A percentile compares a stretch with the other conserved stretches of the same genome.
phyloP scores from a whole-genome alignment of 2,329 filamentous ascomycete species.

The Thyridium curvatum region DNA sequence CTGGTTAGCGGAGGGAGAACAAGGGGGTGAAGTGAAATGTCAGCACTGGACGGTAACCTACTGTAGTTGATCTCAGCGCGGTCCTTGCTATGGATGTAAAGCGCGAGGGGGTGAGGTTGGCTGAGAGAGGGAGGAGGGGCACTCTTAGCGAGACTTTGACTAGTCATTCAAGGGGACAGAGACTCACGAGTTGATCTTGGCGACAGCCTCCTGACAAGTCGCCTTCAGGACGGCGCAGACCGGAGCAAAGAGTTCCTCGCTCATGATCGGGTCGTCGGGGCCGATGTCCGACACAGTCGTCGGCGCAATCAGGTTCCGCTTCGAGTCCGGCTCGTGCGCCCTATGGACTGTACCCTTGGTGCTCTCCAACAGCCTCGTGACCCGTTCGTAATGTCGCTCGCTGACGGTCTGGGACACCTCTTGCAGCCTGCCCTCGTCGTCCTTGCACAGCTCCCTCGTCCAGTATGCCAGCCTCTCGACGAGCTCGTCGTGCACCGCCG shows the following conservation, averaged over 20 bases:
- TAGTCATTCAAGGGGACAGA: no score
- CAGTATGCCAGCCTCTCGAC: slow-evolving; percentile 23
- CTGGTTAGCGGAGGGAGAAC: slow-evolving; percentile 4
- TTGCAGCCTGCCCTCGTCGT: slow-evolving; percentile 10
- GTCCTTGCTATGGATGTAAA: slow-evolving; percentile 33
- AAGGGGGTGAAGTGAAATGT: no score
- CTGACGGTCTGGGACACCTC: slow-evolving; percentile 31
- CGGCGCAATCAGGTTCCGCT: slow-evolving; percentile 23
- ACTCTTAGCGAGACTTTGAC: no score
- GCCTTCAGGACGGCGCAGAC: slow-evolving; percentile 32
- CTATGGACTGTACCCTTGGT: slow-evolving; percentile 28
- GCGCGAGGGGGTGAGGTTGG: slow-evolving; percentile 26
- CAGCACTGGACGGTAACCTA: no score
- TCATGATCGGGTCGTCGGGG: slow-evolving; percentile 28
- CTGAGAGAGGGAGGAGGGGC: neutral
- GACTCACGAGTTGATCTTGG: slow-evolving; percentile 9
- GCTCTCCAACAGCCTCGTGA: slow-evolving; percentile 25
- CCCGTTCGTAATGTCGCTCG: slow-evolving; percentile 31
- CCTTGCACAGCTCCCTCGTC: slow-evolving; percentile 22
- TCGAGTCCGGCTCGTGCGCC: slow-evolving; percentile 22
- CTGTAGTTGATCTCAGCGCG: slow-evolving; percentile 22
- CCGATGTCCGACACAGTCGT: slow-evolving; percentile 30
- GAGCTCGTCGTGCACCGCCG: slow-evolving; percentile 27
- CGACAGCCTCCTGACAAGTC: slow-evolving; percentile 19
- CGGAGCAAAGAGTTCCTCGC: slow-evolving; percentile 38